These are phyloP conservation scores for Syzygium grande DNA, from an alignment of 345 rosid genomes.

Conservation along the genomic window DNA sequence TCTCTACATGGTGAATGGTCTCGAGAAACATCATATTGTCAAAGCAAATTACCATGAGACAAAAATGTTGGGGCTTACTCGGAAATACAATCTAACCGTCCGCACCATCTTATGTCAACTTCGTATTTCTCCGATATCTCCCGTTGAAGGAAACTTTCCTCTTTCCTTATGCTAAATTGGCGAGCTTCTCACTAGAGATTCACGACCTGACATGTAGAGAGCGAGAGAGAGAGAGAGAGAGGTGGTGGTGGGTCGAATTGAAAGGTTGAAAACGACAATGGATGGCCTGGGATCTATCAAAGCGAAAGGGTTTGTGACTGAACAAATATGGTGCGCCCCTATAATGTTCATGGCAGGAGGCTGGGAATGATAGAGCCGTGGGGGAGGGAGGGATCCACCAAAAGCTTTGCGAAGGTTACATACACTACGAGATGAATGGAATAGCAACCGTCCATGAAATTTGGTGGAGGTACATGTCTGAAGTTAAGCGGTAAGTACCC, in stretches of 20 bases:
- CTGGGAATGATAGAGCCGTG: background rate
- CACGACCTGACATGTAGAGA: too few relatives aligned
- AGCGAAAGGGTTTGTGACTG: background rate
- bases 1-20: background rate
- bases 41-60: background rate
- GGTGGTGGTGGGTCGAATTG: too few relatives aligned
- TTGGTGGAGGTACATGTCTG: background rate
- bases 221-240: too few relatives aligned
- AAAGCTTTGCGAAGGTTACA: background rate
- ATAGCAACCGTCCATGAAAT: constrained; percentile 14
- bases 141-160: too few relatives aligned
- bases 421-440: background rate
- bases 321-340: background rate
- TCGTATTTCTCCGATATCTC: too few relatives aligned
- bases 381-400: background rate
- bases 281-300: background rate
- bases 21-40: background rate
- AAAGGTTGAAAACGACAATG: too few relatives aligned
- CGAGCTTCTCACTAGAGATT: too few relatives aligned
- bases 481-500: background rate
- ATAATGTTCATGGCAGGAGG: background rate
- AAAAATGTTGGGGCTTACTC: background rate
- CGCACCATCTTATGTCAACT: background rate
- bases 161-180: too few relatives aligned
- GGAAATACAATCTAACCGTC: background rate